Evolutionary conservation across 306 rosid species (phyloP).

Genomic region (Astragalus membranaceus): DNA sequence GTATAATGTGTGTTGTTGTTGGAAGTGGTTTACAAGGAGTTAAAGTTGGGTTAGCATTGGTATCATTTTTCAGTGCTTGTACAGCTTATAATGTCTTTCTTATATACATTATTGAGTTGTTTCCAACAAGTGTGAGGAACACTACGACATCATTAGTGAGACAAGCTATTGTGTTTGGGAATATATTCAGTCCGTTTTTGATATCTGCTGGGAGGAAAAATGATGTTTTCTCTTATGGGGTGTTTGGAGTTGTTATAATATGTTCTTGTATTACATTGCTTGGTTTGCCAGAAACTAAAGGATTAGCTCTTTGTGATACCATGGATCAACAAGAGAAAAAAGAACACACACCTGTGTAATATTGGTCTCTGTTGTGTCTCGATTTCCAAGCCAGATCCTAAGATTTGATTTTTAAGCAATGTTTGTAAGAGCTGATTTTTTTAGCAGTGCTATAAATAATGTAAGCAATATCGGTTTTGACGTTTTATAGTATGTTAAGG

Average conservation of each 20-base stretch:
- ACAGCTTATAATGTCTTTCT: constrained; percentile 24
- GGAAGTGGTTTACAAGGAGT: background rate
- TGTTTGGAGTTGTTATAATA: constrained; percentile 20
- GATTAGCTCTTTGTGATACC: constrained; percentile 24
- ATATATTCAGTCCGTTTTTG: constrained; percentile 13
- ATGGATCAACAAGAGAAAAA: constrained; percentile 27
- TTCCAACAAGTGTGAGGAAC: constrained; percentile 43
- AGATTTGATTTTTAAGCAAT: background rate
- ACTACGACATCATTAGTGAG: constrained; percentile 26
- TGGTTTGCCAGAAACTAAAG: constrained; percentile 23
- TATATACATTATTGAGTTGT: constrained; percentile 29
- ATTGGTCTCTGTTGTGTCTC: too few species aligned
- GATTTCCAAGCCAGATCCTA: background rate
- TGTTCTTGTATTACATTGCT: background rate
- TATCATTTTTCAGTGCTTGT: constrained; percentile 26
- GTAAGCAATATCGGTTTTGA: too few species aligned
- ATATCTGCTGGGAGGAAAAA: constrained; percentile 23
- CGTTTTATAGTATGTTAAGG: too few species aligned
- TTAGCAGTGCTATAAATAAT: background rate
- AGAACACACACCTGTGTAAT: background rate
- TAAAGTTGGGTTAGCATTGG: constrained; percentile 19
- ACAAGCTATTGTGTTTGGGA: constrained; percentile 23
- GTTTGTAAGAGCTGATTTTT: too few species aligned
- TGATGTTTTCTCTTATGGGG: constrained; percentile 8
- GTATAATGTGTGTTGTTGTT: constrained; percentile 12